Evolutionary conservation across 257 asterid species (phyloP), one percentile per base, ranked within the genome.

Genomic region (Solanum chiquidenum): DNA sequence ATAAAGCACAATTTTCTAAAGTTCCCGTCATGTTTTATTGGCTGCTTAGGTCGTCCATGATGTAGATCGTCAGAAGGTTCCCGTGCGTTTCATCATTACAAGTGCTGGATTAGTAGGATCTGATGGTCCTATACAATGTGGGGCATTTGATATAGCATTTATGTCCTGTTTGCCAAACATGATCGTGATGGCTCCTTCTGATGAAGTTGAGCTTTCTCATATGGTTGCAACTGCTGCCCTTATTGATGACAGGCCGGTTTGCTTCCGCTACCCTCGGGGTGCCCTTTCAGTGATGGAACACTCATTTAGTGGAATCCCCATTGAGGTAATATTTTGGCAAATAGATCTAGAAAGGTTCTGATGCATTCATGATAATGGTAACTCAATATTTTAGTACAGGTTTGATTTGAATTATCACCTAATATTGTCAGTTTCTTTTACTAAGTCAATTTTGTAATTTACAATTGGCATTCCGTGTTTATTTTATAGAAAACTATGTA

Each of bases 161-260:
- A 96, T 96, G 99, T 92, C 98, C 20, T 96, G 97, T 91, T 92
- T 96, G 91, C 99, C 99, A 16, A 96, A 96, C 94, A 96, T 95
- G 98, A 91, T 96, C 85, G 99, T 95, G 89, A 96, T 96, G 99
- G 98, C 98, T 62, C 98, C 99, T 20, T 94, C 98, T 2, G 99
- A 95, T 88, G 98, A 96, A 87, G 66, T 88, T 83, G 98, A 96
- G 94, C 98, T 96, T 31, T 91, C 92, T 87, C 94, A 93, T 85
- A 95, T 95, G 99, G 98, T 96, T 77, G 90, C 93, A 52, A 93
- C 99, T 29, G 96, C 99, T 0, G 96, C 83, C 87, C 93, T 83
- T 62, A 92, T 95, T 69, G 75, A 94, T 64, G 98, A 95, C 87
- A 75, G 97, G 88, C 98, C 99, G 5, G 93, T 94, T 90, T 96